Base-by-base conservation (phyloP, 2,329 filamentous ascomycete genomes). In the Thermomyces lanuginosus region DNA sequence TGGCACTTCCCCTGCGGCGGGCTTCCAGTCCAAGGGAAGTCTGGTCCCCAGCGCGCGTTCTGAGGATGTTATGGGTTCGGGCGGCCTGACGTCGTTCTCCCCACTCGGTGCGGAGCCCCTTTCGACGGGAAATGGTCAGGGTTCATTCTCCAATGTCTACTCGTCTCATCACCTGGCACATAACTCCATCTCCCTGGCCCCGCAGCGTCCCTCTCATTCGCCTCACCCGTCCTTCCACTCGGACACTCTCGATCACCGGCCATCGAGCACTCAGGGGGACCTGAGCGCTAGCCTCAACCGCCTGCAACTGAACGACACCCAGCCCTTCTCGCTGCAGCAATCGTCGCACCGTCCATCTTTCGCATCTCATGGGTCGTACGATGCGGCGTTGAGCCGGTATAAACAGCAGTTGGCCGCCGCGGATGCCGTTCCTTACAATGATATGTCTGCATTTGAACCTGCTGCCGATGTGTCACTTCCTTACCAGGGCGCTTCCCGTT, bases 311-410 rank as follows among this genome's bases (percentile, higher is more conserved):
- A 46, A 44, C 15, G 48, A 53, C 14, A 35, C 30, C 11, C 40
- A 43, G n/a, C 12, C 19, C 10, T 51, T 44, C 23, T 43, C 52
- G 17, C 43, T 48, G n/a, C 52, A 48, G 5, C 21, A 30, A 6
- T 31, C 30, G 8, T 27, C 26, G 2, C 48, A 42, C 16, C 46
- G 51, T 8, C 44, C 49, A 6, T 18, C 34, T 0, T 52, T 46
- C 31, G 27, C 43, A n/a, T 35, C 40, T 3, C 46, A 48, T 15
- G 40, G 55, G 4, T 54, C 56, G 4, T 46, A 59, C n/a, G 63
- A 69, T 31, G 48, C 52, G n/a, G 48, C 56, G 1, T 43, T 56
- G n/a, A 45, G 51, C n/a, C 39, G 53, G 1, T 55, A 56, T 28
- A 61, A 58, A 30, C 61, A 53, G 14, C 42, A 45, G n/a, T 32